phyloP scores from a whole-genome alignment of 2,329 filamentous ascomycete genomes.

The Plectosphaerella cucumerina region DNA sequence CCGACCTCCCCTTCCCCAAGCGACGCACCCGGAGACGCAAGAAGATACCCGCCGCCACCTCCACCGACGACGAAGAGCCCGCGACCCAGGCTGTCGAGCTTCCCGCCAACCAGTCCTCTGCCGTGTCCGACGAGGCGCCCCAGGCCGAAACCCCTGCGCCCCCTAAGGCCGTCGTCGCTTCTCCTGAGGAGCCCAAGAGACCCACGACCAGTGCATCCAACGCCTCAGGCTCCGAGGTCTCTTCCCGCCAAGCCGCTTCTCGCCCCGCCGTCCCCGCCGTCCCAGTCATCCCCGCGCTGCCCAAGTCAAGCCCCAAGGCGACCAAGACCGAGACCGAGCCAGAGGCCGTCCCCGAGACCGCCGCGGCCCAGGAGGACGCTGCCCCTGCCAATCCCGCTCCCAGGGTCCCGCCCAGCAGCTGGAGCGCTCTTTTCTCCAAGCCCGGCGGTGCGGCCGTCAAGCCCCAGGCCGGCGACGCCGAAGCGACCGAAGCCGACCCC shows the following conservation, averaged over 20 bases:
- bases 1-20: conserved; percentile 46
- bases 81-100: too few relatives aligned
- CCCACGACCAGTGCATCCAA: conserved; percentile 10
- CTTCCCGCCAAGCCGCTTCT: background rate
- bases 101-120: background rate
- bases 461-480: conserved; percentile 15
- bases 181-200: conserved; percentile 9
- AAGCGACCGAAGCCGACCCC: conserved; percentile 8
- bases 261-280: conserved; percentile 34
- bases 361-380: conserved; percentile 3
- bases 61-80: too few relatives aligned
- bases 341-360: background rate
- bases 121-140: background rate
- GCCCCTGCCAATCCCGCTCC: conserved; percentile 15
- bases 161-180: conserved; percentile 14
- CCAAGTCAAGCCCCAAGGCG: conserved; percentile 30
- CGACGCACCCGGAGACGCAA: background rate
- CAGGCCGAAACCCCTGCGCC: background rate
- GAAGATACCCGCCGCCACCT: background rate
- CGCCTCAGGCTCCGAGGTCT: background rate
- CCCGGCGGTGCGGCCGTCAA: conserved; percentile 12
- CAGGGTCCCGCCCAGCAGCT: conserved; percentile 29
- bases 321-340: conserved; percentile 14
- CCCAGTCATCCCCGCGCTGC: conserved; percentile 43
- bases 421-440: conserved; percentile 35